Base-by-base conservation (phyloP, 768 basidiomycete genomes). In the Mycena venus region DNA sequence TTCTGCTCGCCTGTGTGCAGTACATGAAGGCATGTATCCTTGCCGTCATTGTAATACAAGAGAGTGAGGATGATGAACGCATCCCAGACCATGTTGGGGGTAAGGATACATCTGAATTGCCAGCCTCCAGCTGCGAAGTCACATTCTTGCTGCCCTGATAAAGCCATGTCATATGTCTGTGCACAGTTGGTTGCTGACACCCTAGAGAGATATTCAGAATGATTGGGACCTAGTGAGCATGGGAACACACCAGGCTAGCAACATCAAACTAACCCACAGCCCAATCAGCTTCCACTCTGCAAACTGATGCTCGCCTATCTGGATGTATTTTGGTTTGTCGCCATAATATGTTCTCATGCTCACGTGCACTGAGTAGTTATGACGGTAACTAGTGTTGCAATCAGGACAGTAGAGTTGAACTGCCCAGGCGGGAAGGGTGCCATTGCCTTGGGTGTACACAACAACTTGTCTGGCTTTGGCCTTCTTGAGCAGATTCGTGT, bases 61-160 rank as follows among this genome's bases (percentile, higher is more conserved):
- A 84, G 77, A 0, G 79, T 70, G 15, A 77, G n/a, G 15, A 81
- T 76, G 19, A 82, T 53, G 58, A 83, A 84, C 0, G 73, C 80
- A 71, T 82, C 80, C 80, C 83, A 84, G 12, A 84, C 79, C 53
- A 84, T 79, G 17, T 82, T 78, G 0, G 76, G 78, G 1, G 77
- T 72, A 2, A 81, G 69, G 4, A n/a, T 7, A 15, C 25, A 56
- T 47, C 73, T 8, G 40, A 83, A 78, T 29, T 76, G 59, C 80
- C 80, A 83, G 5, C 71, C 77, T 19, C 34, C 59, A 15, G 32
- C 40, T 23, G 56, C 25, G 12, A 79, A 61, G 38, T 69, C 47
- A 14, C 27, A 42, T 21, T 77, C 70, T 11, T 70, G 53, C 5
- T 72, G 47, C 4, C 67, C 62, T 23, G 72, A 73, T 8, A 78